Evolutionary conservation across 1,284 basidiomycete genomes (phyloP).

Genomic region (Coniferiporia weirii): DNA sequence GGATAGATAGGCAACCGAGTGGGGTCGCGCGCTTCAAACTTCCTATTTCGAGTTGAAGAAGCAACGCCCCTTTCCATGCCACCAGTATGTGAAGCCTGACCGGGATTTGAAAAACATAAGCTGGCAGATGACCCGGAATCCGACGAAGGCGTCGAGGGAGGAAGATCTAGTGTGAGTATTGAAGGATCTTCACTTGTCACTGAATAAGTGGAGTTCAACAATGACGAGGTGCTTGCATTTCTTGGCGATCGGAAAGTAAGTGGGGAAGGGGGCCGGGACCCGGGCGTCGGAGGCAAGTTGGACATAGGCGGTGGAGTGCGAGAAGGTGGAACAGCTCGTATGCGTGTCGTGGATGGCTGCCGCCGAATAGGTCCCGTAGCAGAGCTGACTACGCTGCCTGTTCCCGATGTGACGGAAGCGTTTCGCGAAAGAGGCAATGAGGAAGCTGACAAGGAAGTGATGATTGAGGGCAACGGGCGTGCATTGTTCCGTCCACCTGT

Average conservation of each 20-base stretch:
- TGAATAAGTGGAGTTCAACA: conserved; percentile 9
- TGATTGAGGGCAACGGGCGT: conserved; percentile 8
- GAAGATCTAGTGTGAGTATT: conserved; percentile 14
- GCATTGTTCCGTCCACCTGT: neutral
- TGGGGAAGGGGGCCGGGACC: conserved; percentile 8
- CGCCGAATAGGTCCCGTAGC: conserved; percentile 5
- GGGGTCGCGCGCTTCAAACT: neutral
- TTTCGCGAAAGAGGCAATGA: conserved; percentile 12
- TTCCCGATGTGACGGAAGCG: conserved; percentile 5
- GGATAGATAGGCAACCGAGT: neutral
- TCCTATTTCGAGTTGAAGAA: neutral
- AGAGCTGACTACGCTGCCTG: conserved; percentile 4
- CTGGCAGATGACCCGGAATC: conserved; percentile 10
- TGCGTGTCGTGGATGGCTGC: conserved; percentile 13
- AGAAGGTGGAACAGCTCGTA: conserved; percentile 17
- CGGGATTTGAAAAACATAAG: conserved; percentile 11
- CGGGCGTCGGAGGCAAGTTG: conserved; percentile 15
- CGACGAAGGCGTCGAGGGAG: conserved; percentile 12
- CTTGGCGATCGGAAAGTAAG: conserved; percentile 16
- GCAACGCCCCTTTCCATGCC: neutral
- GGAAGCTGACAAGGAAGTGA: conserved; percentile 8
- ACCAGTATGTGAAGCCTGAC: neutral
- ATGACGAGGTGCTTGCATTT: conserved; percentile 8
- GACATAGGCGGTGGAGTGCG: conserved; percentile 16
- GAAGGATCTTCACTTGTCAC: conserved; percentile 9